These are phyloP conservation scores for Lactifluus piperatus DNA, from an alignment of 768 basidiomycete species.

Conservation along the genomic window DNA sequence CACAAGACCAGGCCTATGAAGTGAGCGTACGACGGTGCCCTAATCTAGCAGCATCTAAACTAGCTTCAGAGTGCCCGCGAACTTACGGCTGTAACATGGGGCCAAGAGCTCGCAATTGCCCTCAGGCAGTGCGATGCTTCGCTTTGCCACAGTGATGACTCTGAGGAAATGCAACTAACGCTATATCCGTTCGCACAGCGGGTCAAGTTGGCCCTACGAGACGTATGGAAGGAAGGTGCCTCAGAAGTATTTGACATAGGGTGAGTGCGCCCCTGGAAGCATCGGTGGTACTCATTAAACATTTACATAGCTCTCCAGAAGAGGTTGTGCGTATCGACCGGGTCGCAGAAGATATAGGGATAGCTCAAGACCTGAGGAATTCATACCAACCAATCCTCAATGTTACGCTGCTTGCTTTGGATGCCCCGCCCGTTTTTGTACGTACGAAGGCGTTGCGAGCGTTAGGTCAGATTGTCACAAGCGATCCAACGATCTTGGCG, in stretches of 20 bases:
- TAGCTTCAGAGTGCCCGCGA: slow-evolving; percentile 70
- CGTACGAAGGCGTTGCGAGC: slow-evolving; percentile 91
- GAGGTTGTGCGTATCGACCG: slow-evolving; percentile 61
- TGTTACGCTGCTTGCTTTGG: slow-evolving; percentile 68
- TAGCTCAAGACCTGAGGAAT: slow-evolving; percentile 61
- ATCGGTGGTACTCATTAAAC: neutral
- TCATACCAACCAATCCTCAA: slow-evolving; percentile 82
- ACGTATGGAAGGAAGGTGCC: slow-evolving; percentile 62
- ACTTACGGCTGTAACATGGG: slow-evolving; percentile 68
- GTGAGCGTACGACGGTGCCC: slow-evolving; percentile 34
- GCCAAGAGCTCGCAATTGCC: slow-evolving; percentile 71
- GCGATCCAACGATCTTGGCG: slow-evolving; percentile 76
- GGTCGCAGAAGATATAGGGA: slow-evolving; percentile 68
- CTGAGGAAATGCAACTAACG: slow-evolving; percentile 25
- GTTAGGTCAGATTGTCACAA: slow-evolving; percentile 80
- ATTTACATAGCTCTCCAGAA: slow-evolving; percentile 49
- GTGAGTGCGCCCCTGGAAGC: slow-evolving; percentile 34
- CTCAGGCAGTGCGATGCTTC: slow-evolving; percentile 48
- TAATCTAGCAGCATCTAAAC: slow-evolving; percentile 3
- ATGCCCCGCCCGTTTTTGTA: slow-evolving; percentile 83
- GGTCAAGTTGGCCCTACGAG: slow-evolving; percentile 55
- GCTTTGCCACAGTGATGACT: slow-evolving; percentile 36
- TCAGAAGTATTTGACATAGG: slow-evolving; percentile 77
- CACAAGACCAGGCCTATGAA: slow-evolving; percentile 75
- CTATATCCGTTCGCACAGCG: slow-evolving; percentile 43